Conservation (phyloP, 768 basidiomycete genomes). For the Mycena sanguinolenta region DNA sequence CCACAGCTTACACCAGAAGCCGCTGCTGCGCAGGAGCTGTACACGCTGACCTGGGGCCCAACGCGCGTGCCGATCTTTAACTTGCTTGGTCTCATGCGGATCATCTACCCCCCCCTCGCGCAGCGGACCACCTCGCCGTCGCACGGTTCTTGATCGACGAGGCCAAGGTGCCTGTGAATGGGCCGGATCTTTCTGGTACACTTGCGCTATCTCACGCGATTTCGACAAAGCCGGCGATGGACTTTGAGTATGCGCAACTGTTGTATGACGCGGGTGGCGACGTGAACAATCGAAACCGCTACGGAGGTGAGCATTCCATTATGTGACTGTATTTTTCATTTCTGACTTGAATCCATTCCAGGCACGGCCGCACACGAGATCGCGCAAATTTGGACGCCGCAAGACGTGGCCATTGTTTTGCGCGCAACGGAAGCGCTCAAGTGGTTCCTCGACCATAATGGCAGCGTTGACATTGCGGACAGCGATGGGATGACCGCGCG, state of each 20-base stretch:
- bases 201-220: conserved; percentile 56
- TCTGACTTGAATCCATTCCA: neutral
- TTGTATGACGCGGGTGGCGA: conserved; percentile 58
- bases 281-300: conserved; percentile 56
- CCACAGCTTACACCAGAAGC: conserved; percentile 27
- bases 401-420: conserved; percentile 38
- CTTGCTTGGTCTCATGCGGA: conserved; percentile 48
- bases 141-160: conserved; percentile 50
- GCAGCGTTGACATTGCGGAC: conserved; percentile 56
- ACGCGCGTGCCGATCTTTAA: conserved; percentile 55
- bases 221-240: conserved; percentile 56
- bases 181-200: conserved; percentile 55
- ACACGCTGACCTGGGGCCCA: conserved; percentile 54
- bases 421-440: conserved; percentile 46
- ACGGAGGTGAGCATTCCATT: conserved; percentile 46
- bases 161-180: conserved; percentile 53
- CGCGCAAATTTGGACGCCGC: conserved; percentile 43
- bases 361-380: conserved; percentile 55
- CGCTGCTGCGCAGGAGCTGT: conserved; percentile 47
- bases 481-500: conserved; percentile 52
- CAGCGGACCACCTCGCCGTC: conserved; percentile 44
- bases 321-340: too few species aligned
- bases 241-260: conserved; percentile 57
- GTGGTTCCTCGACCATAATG: conserved; percentile 59
- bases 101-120: conserved; percentile 41